Evolutionary conservation across 2,329 filamentous ascomycete species (phyloP), one percentile per base, ranked within the genome.

Genomic region (Claviceps spartinae): DNA sequence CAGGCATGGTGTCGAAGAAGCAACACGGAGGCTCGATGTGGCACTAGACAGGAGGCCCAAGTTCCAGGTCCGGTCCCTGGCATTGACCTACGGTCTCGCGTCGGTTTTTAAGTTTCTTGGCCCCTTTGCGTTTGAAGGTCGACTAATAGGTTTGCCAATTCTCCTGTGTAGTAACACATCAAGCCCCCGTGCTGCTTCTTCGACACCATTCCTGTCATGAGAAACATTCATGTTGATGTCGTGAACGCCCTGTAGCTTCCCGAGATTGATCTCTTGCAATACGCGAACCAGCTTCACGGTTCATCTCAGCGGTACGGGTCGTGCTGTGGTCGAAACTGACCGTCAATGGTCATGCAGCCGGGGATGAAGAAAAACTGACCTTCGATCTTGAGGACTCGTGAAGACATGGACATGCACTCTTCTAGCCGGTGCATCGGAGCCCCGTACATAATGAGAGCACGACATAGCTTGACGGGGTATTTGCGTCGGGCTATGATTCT

Each of bases 341-440:
- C 52, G 96, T 86, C n/a, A n/a, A n/a, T n/a, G n/a, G n/a, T n/a
- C 90, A 96, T 96, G 62, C 87, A 94, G 0, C 87, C 87, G 0
- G 90, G 89, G 34, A 95, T 80, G 63, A 95, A 96, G 20, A 95
- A 70, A 59, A 93, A 95, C 60, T 95, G 88, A 6, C 85, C 85
- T 57, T 95, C 86, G 16, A 95, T 90, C 65, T 90, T 86, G 41
- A 96, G 76, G 2, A 93, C 86, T n/a, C 86, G 78, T 1, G 90
- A 84, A 8, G 86, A 89, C 86, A 91, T 94, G 56, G 78, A 83
- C 79, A 96, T 83, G 65, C 95, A 95, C 63, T 95, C 86, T 66
- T 96, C 90, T 18, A 96, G 72, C 13, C 91, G 83, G 69, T 96
- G 90, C 0, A 89, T 95, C 1, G 91, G 90, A 1, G 91, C 90